Evolutionary conservation across 305 asterid genomes (phyloP), one percentile per base, ranked within the genome.

Genomic region (Stenogyne calaminthoides): DNA sequence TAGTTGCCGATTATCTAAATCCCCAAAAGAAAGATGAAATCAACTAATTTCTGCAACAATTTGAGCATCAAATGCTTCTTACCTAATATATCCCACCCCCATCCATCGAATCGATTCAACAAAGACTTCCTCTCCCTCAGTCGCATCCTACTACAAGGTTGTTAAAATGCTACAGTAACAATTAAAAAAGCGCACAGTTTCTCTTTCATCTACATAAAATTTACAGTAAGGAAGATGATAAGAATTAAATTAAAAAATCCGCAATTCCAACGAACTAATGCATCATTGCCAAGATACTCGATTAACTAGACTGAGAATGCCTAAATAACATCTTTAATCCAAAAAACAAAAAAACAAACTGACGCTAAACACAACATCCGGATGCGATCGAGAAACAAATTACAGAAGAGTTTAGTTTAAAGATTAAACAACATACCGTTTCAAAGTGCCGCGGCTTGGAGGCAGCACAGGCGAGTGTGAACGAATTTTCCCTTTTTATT

Each of bases 401-500:
- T 27, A 52, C 57, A 36, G 64, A 61, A 32, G 56, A 29, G 16
- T 4, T 59, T 14, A 44, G 27, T 34, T 62, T 14, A 11, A 8
- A 12, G 51, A 63, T 25, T 54, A 12, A 42, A 68, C 72, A 68
- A 46, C 76, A 32, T 63, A 69, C 76, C 61, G 52, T 46, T 55
- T 14, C 52, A 46, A 61, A 56, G 18, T 71, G 74, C 61, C 65
- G 74, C 67, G 46, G 69, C 46, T 29, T 66, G 34, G 32, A 58
- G 61, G 42, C 25, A n/a, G 19, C 2, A 9, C 51, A 8, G 15
- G 6, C 40, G 51, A 39, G 52, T 32, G 73, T 25, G 61, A 69
- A 42, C 47, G 25, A 46, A 39, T 69, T 55, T 49, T 6, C 3
- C 15, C 2, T 63, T 19, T 49, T 46, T 46, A 11, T 46, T 18